These are phyloP conservation scores for Aspergillus viridinutans DNA, from an alignment of 2,329 filamentous ascomycete genomes.

Conservation along the genomic window DNA sequence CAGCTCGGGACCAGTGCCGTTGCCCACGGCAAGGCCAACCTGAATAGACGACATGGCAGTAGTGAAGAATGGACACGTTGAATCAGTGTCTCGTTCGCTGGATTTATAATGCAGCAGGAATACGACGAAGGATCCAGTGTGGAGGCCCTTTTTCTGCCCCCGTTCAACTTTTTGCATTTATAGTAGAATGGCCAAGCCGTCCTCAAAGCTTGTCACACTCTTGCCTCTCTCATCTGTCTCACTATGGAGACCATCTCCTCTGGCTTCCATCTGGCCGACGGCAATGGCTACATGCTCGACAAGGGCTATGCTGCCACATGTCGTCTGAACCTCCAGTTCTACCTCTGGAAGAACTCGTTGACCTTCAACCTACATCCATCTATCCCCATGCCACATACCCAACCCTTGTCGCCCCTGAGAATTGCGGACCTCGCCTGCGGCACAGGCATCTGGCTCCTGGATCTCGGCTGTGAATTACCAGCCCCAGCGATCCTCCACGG, in stretches of 20 bases:
- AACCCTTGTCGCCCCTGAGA: not conserved
- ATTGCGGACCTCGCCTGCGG: conserved; percentile 26
- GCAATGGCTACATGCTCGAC: not conserved
- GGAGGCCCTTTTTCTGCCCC: not conserved
- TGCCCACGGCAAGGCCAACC: not conserved
- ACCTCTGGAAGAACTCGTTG: conserved; percentile 22
- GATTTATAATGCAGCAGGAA: no score
- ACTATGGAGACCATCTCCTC: not conserved
- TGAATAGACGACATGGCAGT: not conserved
- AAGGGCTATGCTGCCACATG: not conserved
- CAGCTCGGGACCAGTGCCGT: not conserved
- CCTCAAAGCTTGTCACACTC: not conserved
- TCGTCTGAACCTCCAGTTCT: conserved; percentile 18
- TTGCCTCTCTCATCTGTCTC: not conserved
- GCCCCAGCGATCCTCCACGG: conserved; percentile 15
- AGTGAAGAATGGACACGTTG: no score
- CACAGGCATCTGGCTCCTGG: conserved; percentile 25
- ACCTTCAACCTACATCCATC: conserved; percentile 16
- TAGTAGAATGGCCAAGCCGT: no score
- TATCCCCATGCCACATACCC: conserved; percentile 7
- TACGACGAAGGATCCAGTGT: not conserved
- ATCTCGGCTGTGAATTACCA: conserved; percentile 18
- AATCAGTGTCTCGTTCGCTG: no score
- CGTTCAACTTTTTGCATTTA: no score
- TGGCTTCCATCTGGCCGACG: not conserved